A percentile compares a stretch with the other conserved stretches of the same genome.
These are phyloP conservation scores for Ophiostoma piceae DNA, from an alignment of 2,329 filamentous ascomycete species.

Conservation along the genomic window DNA sequence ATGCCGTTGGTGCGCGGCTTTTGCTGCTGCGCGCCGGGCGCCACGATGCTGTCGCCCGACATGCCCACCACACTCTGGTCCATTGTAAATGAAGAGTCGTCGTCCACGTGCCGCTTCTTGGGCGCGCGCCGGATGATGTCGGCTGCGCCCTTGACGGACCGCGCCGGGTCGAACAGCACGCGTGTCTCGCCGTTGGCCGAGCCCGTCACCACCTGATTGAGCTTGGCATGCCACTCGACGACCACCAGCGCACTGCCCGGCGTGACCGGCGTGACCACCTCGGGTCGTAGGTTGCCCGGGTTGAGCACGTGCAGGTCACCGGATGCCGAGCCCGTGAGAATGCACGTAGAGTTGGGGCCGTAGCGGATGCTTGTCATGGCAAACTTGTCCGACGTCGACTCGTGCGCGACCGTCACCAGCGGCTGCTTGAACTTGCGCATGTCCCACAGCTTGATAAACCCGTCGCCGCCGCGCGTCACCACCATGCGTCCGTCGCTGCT, in stretches of 20 bases:
- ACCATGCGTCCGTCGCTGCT: conserved; percentile 87
- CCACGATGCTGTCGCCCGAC: conserved; percentile 75
- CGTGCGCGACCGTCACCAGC: conserved; percentile 70
- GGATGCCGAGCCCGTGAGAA: conserved; percentile 81
- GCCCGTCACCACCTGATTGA: conserved; percentile 94
- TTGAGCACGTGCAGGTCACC: conserved; percentile 91
- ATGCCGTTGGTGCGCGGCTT: conserved; percentile 53
- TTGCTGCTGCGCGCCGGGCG: conserved; percentile 56
- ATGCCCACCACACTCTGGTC: conserved; percentile 76
- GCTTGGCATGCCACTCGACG: conserved; percentile 85
- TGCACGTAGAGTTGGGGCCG: conserved; percentile 73
- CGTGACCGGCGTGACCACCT: conserved; percentile 84
- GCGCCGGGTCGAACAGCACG: conserved; percentile 82
- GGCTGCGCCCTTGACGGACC: conserved; percentile 74
- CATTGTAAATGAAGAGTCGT: conserved; percentile 81
- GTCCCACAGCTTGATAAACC: conserved; percentile 94
- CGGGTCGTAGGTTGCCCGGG: conserved; percentile 78
- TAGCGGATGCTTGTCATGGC: conserved; percentile 84
- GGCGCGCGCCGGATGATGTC: conserved; percentile 88
- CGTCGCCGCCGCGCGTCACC: conserved; percentile 84
- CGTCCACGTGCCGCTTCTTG: conserved; percentile 92
- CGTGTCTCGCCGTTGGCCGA: conserved; percentile 88
- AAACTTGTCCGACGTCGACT: conserved; percentile 78
- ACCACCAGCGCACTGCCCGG: conserved; percentile 75
- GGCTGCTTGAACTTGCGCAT: conserved; percentile 91